These are phyloP conservation scores for Phascolomyces articulosus DNA, from an alignment of 371 early-diverging fungal genomes.

Conservation along the genomic window DNA sequence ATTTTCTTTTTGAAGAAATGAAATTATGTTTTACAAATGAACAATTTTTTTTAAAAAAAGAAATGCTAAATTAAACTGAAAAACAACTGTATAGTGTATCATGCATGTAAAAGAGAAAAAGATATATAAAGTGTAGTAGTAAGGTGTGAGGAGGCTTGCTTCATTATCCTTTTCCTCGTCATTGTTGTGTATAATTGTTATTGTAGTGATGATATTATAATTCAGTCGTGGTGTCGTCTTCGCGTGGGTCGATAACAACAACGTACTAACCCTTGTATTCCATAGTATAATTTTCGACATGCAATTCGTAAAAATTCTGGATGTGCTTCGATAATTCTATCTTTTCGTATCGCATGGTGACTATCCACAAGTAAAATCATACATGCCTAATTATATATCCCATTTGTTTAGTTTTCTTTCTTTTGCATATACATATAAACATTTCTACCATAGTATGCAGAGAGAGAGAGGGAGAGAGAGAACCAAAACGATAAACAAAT, in stretches of 20 bases:
- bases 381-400: constrained; percentile 39
- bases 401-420: background rate
- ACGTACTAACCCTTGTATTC: background rate
- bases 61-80: too few species aligned
- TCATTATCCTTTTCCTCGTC: too few species aligned
- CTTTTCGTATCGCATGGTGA: constrained; percentile 31
- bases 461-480: too few species aligned
- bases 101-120: too few species aligned
- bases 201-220: background rate
- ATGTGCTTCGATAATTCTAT: constrained; percentile 12
- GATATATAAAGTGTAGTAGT: too few species aligned
- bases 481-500: too few species aligned
- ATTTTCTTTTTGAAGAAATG: too few species aligned
- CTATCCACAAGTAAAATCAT: constrained; percentile 64
- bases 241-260: background rate
- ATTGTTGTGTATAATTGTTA: background rate
- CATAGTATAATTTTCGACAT: background rate
- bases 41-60: too few species aligned
- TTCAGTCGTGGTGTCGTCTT: background rate
- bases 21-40: too few species aligned
- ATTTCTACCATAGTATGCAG: too few species aligned
- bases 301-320: background rate
- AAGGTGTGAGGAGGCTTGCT: too few species aligned
- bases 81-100: too few species aligned
- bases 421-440: background rate